Conservation (phyloP, 192 early-diverging fungal species). For the Umbelopsis vinacea region DNA sequence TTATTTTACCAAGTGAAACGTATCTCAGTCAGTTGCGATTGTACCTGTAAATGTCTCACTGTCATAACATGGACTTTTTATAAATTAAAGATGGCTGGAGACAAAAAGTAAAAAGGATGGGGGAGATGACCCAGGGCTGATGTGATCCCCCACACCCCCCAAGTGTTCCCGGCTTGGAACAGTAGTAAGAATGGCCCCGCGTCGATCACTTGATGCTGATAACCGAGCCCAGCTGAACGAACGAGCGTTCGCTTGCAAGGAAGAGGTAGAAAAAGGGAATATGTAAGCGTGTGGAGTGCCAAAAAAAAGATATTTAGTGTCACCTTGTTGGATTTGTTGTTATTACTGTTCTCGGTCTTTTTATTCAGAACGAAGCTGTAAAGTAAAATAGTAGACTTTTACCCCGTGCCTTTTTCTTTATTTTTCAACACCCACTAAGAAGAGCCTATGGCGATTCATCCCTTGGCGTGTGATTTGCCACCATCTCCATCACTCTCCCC, state of each 20-base stretch:
- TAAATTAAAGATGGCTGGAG: too few relatives aligned
- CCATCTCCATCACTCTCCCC: conserved; percentile 18
- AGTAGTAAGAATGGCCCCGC: background rate
- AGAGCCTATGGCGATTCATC: conserved; percentile 18
- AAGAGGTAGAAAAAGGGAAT: background rate
- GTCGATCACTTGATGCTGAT: conserved; percentile 15
- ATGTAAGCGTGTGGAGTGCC: conserved; percentile 14
- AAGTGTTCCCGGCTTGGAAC: too few relatives aligned
- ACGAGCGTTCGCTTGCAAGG: background rate
- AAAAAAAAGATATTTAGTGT: conserved; percentile 21
- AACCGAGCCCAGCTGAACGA: background rate
- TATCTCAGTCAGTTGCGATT: too few relatives aligned
- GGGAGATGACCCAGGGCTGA: too few relatives aligned
- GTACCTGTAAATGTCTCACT: too few relatives aligned
- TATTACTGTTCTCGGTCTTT: conserved; percentile 20
- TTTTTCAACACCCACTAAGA: background rate
- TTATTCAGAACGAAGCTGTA: background rate
- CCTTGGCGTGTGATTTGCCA: conserved; percentile 22
- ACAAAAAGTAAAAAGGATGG: too few relatives aligned
- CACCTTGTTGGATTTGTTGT: conserved; percentile 22
- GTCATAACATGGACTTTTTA: too few relatives aligned
- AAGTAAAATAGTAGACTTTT: background rate
- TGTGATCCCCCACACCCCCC: too few relatives aligned
- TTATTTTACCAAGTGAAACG: too few relatives aligned
- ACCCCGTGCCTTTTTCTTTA: conserved; percentile 12